Evolutionary conservation across 169 alveolate genomes (phyloP).

Genomic region (Amoebophrya sp.): DNA sequence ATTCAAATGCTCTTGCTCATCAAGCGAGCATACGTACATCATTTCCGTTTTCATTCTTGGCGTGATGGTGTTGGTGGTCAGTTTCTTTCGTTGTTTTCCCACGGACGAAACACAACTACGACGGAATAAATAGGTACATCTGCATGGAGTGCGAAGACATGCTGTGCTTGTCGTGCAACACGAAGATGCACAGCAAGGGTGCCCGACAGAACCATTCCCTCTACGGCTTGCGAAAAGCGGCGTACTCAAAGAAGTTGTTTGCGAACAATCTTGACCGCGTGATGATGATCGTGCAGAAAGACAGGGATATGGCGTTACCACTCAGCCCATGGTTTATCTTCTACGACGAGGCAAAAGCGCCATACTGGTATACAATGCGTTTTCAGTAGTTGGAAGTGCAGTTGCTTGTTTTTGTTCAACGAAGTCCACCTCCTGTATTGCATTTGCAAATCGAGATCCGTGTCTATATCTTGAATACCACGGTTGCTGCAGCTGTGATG

Average conservation of each 20-base stretch:
- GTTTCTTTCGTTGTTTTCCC: too few species aligned
- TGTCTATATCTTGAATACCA: too few species aligned
- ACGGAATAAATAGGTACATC: slow-evolving; percentile 28
- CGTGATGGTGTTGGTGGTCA: too few species aligned
- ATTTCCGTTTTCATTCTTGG: too few species aligned
- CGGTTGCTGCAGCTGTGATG: too few species aligned
- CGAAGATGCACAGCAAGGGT: slow-evolving; percentile 29
- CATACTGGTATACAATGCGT: slow-evolving; percentile 13
- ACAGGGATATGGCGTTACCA: slow-evolving; percentile 24
- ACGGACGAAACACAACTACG: too few species aligned
- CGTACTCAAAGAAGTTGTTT: slow-evolving; percentile 28
- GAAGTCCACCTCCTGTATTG: too few species aligned
- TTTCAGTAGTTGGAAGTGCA: not conserved
- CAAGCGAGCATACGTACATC: too few species aligned
- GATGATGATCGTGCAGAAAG: slow-evolving; percentile 30
- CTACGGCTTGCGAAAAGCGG: slow-evolving; percentile 31
- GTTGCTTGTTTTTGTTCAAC: too few species aligned
- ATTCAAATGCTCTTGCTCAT: too few species aligned
- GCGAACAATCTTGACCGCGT: slow-evolving; percentile 33
- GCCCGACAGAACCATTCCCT: slow-evolving; percentile 35
- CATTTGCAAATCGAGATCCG: too few species aligned
- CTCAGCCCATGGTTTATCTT: slow-evolving; percentile 32
- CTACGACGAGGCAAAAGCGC: slow-evolving; percentile 29
- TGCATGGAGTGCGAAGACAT: slow-evolving; percentile 40
- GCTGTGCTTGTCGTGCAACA: slow-evolving; percentile 24